phyloP scores from a whole-genome alignment of 805 yeast genomes.

The Wickerhamomyces bisporus region DNA sequence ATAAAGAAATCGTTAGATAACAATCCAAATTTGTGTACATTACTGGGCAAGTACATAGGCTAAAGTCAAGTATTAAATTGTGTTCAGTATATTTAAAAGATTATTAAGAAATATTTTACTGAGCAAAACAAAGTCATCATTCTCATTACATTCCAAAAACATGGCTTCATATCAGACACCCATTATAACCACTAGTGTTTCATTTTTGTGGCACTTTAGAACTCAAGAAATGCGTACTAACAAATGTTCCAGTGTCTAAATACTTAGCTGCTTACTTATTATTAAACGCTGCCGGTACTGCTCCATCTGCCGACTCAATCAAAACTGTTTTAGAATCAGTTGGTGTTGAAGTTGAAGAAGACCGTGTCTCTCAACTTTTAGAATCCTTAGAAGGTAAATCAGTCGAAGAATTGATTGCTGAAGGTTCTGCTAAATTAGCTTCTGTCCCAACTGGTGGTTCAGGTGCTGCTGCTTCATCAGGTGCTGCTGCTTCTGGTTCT shows the following conservation, averaged over 20 bases:
- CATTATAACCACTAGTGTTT: too few species aligned
- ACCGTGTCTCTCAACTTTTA: conserved; percentile 75
- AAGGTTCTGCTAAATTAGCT: conserved; percentile 94
- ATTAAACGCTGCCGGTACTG: conserved; percentile 93
- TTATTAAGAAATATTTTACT: too few species aligned
- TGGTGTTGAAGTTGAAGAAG: conserved; percentile 92
- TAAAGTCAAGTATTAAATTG: too few species aligned
- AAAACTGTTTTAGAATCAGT: conserved; percentile 86
- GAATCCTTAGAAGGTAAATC: conserved; percentile 91
- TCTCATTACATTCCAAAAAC: too few species aligned
- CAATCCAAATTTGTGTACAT: too few species aligned
- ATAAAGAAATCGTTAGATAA: too few species aligned
- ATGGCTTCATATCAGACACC: too few species aligned
- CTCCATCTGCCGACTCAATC: conserved; percentile 93
- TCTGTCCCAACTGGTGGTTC: conserved; percentile 98
- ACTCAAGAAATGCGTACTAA: too few species aligned
- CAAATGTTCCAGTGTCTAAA: conserved; percentile 51
- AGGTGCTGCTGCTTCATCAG: conserved; percentile 73
- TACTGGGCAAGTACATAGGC: too few species aligned
- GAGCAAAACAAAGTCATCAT: too few species aligned
- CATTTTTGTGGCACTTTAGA: too few species aligned
- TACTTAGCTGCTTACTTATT: conserved; percentile 99
- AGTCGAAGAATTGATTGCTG: conserved; percentile 83
- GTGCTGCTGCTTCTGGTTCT: conserved; percentile 66
- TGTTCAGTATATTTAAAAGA: too few species aligned